A percentile compares a stretch with the other conserved stretches of the same genome.
Conservation (phyloP, 2,329 filamentous ascomycete species). For the Zymoseptoria tritici region DNA sequence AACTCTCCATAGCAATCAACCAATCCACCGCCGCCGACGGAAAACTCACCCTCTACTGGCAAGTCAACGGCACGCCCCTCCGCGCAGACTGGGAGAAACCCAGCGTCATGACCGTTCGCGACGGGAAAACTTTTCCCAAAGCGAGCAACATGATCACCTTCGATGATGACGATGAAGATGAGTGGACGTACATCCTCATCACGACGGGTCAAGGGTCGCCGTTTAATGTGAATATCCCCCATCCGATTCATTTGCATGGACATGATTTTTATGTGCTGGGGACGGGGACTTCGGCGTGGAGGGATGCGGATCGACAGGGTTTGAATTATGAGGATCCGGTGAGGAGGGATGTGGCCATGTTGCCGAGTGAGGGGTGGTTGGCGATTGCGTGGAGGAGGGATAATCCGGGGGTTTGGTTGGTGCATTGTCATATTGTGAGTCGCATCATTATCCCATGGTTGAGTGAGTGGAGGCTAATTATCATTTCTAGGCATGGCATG, state of each 20-base stretch:
- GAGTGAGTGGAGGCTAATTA: constrained; percentile 11
- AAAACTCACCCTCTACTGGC: constrained; percentile 31
- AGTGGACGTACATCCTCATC: constrained; percentile 32
- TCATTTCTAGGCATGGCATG: constrained; percentile 23
- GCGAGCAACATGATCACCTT: constrained; percentile 33
- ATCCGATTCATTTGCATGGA: constrained; percentile 28
- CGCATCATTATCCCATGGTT: too few species aligned
- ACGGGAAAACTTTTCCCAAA: constrained; percentile 31
- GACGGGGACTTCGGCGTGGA: constrained; percentile 21
- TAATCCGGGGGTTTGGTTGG: constrained; percentile 39
- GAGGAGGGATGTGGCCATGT: constrained; percentile 35
- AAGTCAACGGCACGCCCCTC: constrained; percentile 38
- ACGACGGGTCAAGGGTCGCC: constrained; percentile 23
- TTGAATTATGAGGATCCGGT: constrained; percentile 33
- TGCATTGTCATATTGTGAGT: constrained; percentile 38
- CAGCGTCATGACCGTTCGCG: constrained; percentile 37
- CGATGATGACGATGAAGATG: constrained; percentile 11
- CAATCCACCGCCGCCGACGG: constrained; percentile 24
- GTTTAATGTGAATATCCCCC: constrained; percentile 25
- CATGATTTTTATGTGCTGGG: constrained; percentile 30
- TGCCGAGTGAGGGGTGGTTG: constrained; percentile 33
- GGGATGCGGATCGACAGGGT: constrained; percentile 11
- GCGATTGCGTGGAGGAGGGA: constrained; percentile 36
- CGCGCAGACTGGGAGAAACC: constrained; percentile 39
- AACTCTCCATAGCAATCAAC: constrained; percentile 25